Base-by-base conservation (phyloP, 352 stramenopile genomes). In the Phytopythium helicoides region DNA sequence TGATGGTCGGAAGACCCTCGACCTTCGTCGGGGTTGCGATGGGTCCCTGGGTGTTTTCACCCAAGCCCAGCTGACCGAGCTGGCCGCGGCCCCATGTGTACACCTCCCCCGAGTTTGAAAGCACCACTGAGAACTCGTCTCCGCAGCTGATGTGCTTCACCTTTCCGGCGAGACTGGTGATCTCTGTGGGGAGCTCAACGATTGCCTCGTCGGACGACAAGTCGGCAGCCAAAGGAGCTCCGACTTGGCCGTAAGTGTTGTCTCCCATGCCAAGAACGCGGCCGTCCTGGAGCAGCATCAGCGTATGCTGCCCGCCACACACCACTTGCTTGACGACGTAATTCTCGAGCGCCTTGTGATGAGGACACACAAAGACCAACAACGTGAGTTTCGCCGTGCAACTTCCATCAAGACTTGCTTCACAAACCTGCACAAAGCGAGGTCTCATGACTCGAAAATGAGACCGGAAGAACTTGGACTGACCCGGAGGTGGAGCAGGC, bases 381-480 rank as follows among this genome's bases (percentile, higher is more conserved):
- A 2, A n/a, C 3, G 36, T 47, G 22, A 18, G 26, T 45, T 51
- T 58, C 37, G 11, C 38, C 12, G 8, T 25, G 31, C 37, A 6
- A 52, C 25, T 22, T 25, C 9, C 3, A 3, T 25, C 47, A 40
- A 22, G 3, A 36, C 7, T 14, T 1, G 7, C 11, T 10, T 16
- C 25, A 54, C 59, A 7, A 52, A 87, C 79, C 73, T 87, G 70
- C 4, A 91, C 72, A 51, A 86, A 86, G 6, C 70, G 74, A 53
- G 82, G 82, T 16, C 77, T 76, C 56, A 71, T 66, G 15, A 90
- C 70, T 22, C 82, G 82, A 39, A 90, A 92, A 54, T 89, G 81
- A 14, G 71, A 81, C 41, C 82, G 77, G 47, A 92, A 92, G 46
- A 92, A 92, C 47, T 86, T 87, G 5, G 82, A 92, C 35, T 89